A percentile compares a stretch with the other conserved stretches of the same genome.
Evolutionary conservation across 805 yeast species (phyloP).

Genomic region (Yarrowia keelungensis): DNA sequence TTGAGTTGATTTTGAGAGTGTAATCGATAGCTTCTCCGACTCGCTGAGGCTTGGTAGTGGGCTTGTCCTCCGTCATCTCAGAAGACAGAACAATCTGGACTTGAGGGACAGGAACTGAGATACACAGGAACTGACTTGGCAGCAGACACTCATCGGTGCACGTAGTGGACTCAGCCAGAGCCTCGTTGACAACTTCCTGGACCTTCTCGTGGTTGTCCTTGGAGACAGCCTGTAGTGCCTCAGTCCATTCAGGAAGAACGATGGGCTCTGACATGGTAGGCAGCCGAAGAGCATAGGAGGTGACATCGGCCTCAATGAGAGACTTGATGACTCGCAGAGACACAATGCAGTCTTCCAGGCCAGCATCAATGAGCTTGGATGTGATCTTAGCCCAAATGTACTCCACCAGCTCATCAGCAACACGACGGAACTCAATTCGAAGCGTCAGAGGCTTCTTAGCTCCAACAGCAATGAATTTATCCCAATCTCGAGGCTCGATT

Average conservation of each 20-base stretch:
- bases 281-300: conserved; percentile 40
- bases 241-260: conserved; percentile 15
- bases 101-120: conserved; percentile 37
- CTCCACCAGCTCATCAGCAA: conserved; percentile 43
- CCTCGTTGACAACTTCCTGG: conserved; percentile 20
- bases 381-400: conserved; percentile 33
- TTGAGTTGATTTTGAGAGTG: conserved; percentile 39
- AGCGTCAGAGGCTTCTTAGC: conserved; percentile 41
- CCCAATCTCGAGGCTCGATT: conserved; percentile 51
- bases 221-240: conserved; percentile 27
- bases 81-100: conserved; percentile 39
- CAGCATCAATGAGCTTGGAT: conserved; percentile 38
- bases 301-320: conserved; percentile 40
- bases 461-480: conserved; percentile 53
- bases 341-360: conserved; percentile 34
- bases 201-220: conserved; percentile 23
- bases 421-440: conserved; percentile 41
- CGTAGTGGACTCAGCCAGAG: conserved; percentile 16
- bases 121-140: conserved; percentile 15
- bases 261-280: conserved; percentile 17
- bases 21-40: conserved; percentile 20
- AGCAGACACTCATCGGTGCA: background rate
- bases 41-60: conserved; percentile 15
- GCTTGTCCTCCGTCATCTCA: conserved; percentile 19
- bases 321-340: conserved; percentile 30